A percentile compares a stretch with the other conserved stretches of the same genome.
Evolutionary conservation across 2,329 filamentous ascomycete species (phyloP).

Genomic region (Gliomastix tumulicola): DNA sequence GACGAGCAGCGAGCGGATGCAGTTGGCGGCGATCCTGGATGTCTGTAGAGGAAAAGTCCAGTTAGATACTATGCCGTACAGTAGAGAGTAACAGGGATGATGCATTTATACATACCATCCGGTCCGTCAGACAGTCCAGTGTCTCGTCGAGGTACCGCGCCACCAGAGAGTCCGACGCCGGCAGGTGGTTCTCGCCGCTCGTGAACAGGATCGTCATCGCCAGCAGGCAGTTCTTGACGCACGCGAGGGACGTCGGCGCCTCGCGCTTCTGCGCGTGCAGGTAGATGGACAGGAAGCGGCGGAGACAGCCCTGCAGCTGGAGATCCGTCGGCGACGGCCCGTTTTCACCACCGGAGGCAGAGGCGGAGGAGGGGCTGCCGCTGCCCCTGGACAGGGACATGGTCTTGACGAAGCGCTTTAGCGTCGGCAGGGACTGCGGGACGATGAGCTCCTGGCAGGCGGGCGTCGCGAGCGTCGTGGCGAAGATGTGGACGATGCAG

Average conservation of each 20-base stretch:
- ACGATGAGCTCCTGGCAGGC: slow-evolving; percentile 80
- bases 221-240: slow-evolving; percentile 88
- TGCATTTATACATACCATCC: slow-evolving; percentile 57
- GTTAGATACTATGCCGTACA: too few relatives aligned
- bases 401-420: slow-evolving; percentile 82
- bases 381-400: slow-evolving; percentile 48
- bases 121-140: slow-evolving; percentile 73
- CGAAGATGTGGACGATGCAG: slow-evolving; percentile 94
- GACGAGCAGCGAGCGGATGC: slow-evolving; percentile 76
- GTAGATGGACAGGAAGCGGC: slow-evolving; percentile 76
- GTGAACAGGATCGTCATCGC: slow-evolving; percentile 87
- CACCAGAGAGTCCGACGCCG: slow-evolving; percentile 68
- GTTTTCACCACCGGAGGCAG: neutral
- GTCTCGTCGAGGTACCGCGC: slow-evolving; percentile 71
- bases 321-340: slow-evolving; percentile 46
- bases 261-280: slow-evolving; percentile 70
- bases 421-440: slow-evolving; percentile 80
- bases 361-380: neutral
- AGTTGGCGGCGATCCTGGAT: slow-evolving; percentile 84
- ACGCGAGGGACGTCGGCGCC: slow-evolving; percentile 67
- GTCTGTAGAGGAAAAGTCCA: slow-evolving; percentile 49
- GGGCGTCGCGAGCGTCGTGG: slow-evolving; percentile 82
- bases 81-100: too few relatives aligned
- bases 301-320: slow-evolving; percentile 76
- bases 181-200: slow-evolving; percentile 65